These are phyloP conservation scores for Ceratocystis alfenasii DNA, from an alignment of 2,329 filamentous ascomycete species.

Conservation along the genomic window DNA sequence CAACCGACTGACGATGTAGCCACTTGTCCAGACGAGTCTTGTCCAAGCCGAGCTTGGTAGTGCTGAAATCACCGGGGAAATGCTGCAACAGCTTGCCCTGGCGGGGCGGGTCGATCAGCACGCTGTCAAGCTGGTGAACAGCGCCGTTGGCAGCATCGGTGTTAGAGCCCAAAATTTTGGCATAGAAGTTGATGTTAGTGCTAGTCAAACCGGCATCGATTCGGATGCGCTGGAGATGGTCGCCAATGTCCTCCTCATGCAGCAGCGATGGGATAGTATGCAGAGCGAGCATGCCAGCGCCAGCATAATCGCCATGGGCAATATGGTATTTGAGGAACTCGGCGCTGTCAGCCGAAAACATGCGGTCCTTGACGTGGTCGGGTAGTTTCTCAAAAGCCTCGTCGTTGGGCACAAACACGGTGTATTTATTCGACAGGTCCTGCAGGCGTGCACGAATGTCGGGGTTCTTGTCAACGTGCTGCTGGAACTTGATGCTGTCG, in stretches of 20 bases:
- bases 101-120: slow-evolving; percentile 64
- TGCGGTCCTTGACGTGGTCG: slow-evolving; percentile 46
- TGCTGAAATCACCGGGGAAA: slow-evolving; percentile 66
- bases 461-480: slow-evolving; percentile 45
- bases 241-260: slow-evolving; percentile 47
- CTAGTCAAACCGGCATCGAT: slow-evolving; percentile 51
- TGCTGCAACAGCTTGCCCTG: slow-evolving; percentile 45
- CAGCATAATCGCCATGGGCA: slow-evolving; percentile 53
- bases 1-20: slow-evolving; percentile 41
- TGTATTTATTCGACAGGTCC: slow-evolving; percentile 58
- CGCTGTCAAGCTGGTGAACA: slow-evolving; percentile 61
- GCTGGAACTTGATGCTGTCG: slow-evolving; percentile 13
- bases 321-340: slow-evolving; percentile 57
- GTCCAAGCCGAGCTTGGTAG: slow-evolving; percentile 58
- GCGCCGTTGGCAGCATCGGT: slow-evolving; percentile 61
- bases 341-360: slow-evolving; percentile 42
- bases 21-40: slow-evolving; percentile 60
- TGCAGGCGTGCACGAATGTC: slow-evolving; percentile 64
- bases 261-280: slow-evolving; percentile 65
- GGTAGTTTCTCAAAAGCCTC: slow-evolving; percentile 57
- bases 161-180: slow-evolving; percentile 55
- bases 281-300: slow-evolving; percentile 50
- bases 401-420: slow-evolving; percentile 70
- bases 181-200: slow-evolving; percentile 65
- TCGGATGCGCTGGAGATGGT: slow-evolving; percentile 59